Conservation (phyloP, 805 yeast genomes). For the Metschnikowia continentalis region DNA sequence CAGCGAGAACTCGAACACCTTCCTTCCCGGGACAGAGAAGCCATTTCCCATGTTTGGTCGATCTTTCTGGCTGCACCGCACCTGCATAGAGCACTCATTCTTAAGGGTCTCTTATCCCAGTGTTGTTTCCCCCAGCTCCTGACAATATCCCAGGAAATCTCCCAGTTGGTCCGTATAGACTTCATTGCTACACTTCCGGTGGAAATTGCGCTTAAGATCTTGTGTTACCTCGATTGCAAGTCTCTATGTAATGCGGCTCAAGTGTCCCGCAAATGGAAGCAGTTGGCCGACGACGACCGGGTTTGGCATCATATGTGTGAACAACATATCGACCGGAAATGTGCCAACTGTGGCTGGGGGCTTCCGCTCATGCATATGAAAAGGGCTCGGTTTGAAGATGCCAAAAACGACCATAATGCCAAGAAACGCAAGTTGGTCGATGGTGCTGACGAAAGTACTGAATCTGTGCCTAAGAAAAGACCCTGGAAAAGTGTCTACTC, state of each 20-base stretch:
- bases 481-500: constrained; percentile 96
- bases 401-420: background rate
- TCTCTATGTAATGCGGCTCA: constrained; percentile 93
- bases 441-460: background rate
- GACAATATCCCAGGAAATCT: constrained; percentile 75
- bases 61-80: constrained; percentile 73
- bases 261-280: constrained; percentile 84
- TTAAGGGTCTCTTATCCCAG: constrained; percentile 80
- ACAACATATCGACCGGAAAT: constrained; percentile 95
- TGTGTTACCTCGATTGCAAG: constrained; percentile 87
- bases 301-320: constrained; percentile 99
- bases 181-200: constrained; percentile 80
- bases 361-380: constrained; percentile 90
- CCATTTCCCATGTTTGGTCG: constrained; percentile 80
- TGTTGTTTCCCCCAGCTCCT: constrained; percentile 95
- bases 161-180: constrained; percentile 78
- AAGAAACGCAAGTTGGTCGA: constrained; percentile 1
- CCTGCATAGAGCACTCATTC: constrained; percentile 61
- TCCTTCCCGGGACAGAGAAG: constrained; percentile 68
- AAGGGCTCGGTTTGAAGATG: constrained; percentile 36
- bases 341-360: constrained; percentile 99
- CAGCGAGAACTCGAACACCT: constrained; percentile 56
- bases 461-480: constrained; percentile 32
- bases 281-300: constrained; percentile 88
- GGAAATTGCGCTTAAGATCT: constrained; percentile 77